phyloP scores from a whole-genome alignment of 495 filamentous ascomycete species.

The Trichodelitschia bisporula region DNA sequence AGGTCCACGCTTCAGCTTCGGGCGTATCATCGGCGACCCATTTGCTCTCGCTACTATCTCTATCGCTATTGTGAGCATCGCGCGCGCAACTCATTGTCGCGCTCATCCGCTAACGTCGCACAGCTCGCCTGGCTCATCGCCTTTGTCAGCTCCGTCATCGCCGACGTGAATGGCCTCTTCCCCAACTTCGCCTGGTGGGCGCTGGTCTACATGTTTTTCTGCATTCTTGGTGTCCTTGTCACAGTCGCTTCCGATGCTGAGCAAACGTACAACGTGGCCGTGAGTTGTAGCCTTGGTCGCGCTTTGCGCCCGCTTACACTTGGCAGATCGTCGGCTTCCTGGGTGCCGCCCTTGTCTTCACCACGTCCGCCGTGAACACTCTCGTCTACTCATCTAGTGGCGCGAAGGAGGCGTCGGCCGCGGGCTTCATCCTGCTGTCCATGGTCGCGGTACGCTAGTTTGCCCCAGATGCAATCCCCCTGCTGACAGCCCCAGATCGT shows the following conservation, averaged over 20 bases:
- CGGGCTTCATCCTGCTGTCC: conserved; percentile 84
- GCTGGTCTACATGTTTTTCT: conserved; percentile 59
- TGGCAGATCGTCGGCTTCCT: conserved; percentile 60
- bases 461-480: neutral
- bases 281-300: conserved; percentile 17
- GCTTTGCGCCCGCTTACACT: neutral
- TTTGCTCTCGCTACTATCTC: conserved; percentile 88
- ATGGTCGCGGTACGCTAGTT: conserved; percentile 56
- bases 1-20: conserved; percentile 37
- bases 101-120: conserved; percentile 1
- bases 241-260: conserved; percentile 61
- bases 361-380: conserved; percentile 59
- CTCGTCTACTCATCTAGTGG: conserved; percentile 45
- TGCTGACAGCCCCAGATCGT: conserved; percentile 36
- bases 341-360: conserved; percentile 55
- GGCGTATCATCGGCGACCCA: conserved; percentile 84
- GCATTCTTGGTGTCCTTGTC: conserved; percentile 52
- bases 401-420: conserved; percentile 64
- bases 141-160: conserved; percentile 64
- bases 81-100: neutral
- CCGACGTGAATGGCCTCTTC: conserved; percentile 26
- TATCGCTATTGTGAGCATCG: conserved; percentile 71
- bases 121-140: conserved; percentile 89
- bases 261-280: conserved; percentile 72
- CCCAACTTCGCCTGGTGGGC: conserved; percentile 85